A percentile compares a stretch with the other conserved stretches of the same genome.
Conservation (phyloP, 371 early-diverging fungal genomes). For the Mucor irregularis region DNA sequence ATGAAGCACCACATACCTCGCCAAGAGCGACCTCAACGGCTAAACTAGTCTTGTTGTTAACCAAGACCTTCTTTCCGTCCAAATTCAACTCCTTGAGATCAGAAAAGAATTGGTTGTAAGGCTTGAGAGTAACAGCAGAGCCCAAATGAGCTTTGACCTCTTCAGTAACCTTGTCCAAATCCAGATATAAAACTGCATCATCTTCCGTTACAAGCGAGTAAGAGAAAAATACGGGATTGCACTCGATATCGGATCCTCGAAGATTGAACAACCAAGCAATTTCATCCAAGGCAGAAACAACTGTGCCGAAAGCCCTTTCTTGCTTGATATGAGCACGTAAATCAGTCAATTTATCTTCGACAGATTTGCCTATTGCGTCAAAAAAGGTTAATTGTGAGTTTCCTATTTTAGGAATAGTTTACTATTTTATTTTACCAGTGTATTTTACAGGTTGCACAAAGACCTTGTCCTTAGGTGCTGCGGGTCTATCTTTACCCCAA, state of each 20-base stretch:
- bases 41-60: constrained; percentile 67
- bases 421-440: constrained; percentile 55
- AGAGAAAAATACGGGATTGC: constrained; percentile 98
- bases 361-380: constrained; percentile 40
- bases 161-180: constrained; percentile 70
- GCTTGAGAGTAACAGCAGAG: constrained; percentile 49
- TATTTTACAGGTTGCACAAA: constrained; percentile 71
- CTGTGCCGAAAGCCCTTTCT: constrained; percentile 72
- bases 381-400: background rate
- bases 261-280: constrained; percentile 98
- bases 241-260: constrained; percentile 96
- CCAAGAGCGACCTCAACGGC: constrained; percentile 71
- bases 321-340: constrained; percentile 61
- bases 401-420: constrained; percentile 7
- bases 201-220: constrained; percentile 81
- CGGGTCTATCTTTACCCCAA: constrained; percentile 77
- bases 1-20: constrained; percentile 26
- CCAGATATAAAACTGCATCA: constrained; percentile 78
- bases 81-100: constrained; percentile 53
- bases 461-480: constrained; percentile 63
- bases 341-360: constrained; percentile 60
- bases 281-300: constrained; percentile 90
- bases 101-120: constrained; percentile 78
- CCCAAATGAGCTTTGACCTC: constrained; percentile 54
- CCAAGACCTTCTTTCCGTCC: constrained; percentile 40